These are phyloP conservation scores for Wakefieldia striispora DNA, from an alignment of 768 basidiomycete genomes.

Conservation along the genomic window DNA sequence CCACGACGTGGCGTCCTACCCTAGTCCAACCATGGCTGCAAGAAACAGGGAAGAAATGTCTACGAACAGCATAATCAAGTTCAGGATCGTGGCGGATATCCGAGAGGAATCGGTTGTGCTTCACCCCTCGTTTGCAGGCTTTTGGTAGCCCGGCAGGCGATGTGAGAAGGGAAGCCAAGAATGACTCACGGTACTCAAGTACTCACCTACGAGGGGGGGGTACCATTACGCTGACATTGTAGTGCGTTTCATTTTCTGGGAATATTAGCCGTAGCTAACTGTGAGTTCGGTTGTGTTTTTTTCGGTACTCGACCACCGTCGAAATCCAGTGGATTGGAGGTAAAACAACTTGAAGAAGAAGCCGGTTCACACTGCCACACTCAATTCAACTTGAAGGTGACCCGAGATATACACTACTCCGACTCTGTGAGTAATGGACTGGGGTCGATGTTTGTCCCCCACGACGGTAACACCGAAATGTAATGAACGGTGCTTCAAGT, in stretches of 20 bases:
- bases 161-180: background rate
- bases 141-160: background rate
- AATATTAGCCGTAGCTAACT: background rate
- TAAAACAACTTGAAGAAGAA: background rate
- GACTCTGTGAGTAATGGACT: no score
- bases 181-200: background rate
- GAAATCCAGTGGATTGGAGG: background rate
- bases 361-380: slow-evolving; percentile 8
- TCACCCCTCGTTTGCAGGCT: background rate
- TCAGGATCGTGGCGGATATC: background rate
- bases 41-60: no score
- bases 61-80: no score
- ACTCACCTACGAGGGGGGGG: background rate
- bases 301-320: background rate
- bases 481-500: background rate
- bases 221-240: background rate
- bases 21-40: background rate
- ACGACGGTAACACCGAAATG: background rate
- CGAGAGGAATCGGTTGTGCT: background rate
- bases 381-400: background rate
- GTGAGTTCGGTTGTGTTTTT: background rate
- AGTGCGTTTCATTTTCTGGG: slow-evolving; percentile 1
- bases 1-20: background rate
- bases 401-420: no score
- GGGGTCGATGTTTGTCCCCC: no score